These are phyloP conservation scores for Rhodomyrtus tomentosa DNA, from an alignment of 345 rosid genomes.

Conservation along the genomic window DNA sequence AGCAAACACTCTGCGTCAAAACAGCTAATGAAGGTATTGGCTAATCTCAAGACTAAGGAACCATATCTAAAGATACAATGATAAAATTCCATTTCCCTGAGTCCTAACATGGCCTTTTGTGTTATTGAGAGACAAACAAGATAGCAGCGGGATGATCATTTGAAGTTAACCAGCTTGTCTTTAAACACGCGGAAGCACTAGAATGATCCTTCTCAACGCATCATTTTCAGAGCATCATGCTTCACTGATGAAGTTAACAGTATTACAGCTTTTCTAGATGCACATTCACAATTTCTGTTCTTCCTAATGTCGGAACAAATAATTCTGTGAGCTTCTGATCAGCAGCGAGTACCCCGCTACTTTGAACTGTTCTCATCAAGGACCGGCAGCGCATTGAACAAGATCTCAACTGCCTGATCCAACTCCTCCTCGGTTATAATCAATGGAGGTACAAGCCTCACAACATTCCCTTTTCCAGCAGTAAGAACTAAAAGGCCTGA, in stretches of 20 bases:
- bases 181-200: background rate
- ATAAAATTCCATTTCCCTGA: background rate
- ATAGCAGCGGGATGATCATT: background rate
- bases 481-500: slow-evolving; percentile 62
- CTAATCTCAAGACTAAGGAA: background rate
- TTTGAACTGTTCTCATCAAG: slow-evolving; percentile 2
- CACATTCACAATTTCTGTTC: background rate
- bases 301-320: background rate
- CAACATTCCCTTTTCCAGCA: slow-evolving; percentile 80
- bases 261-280: background rate
- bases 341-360: background rate
- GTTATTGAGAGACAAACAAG: background rate
- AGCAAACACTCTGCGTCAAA: background rate
- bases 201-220: background rate
- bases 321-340: background rate
- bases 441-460: slow-evolving; percentile 86
- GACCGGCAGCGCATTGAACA: slow-evolving; percentile 14
- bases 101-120: background rate
- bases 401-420: slow-evolving; percentile 49
- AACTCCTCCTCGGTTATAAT: slow-evolving; percentile 66
- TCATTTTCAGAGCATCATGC: background rate
- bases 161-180: background rate
- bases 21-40: background rate
- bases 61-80: background rate
- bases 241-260: background rate